Evolutionary conservation across 2,329 filamentous ascomycete genomes (phyloP).

Genomic region (Diaporthe eres): DNA sequence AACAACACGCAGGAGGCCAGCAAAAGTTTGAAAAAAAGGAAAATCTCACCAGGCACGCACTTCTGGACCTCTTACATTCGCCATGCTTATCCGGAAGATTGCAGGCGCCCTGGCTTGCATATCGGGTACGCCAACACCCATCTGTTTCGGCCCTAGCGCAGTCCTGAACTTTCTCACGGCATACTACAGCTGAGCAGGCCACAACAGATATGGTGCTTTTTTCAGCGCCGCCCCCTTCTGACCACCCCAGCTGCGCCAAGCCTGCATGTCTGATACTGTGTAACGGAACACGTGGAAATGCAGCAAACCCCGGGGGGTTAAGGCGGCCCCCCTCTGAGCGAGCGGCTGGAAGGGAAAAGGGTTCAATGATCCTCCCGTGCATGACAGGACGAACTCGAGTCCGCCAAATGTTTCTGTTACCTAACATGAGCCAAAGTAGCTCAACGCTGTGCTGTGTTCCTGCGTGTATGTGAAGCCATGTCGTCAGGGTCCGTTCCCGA

Average conservation of each 20-base stretch:
- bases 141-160: constrained; percentile 12
- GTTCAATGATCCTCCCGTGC: not conserved
- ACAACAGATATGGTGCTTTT: not conserved
- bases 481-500: not conserved
- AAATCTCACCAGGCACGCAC: not conserved
- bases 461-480: not conserved
- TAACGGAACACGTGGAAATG: constrained; percentile 28
- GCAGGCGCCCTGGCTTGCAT: not conserved
- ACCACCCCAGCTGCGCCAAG: constrained; percentile 23
- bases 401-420: constrained; percentile 4
- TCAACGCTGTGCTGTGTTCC: not conserved
- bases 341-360: not conserved
- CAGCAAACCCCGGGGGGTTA: constrained; percentile 15
- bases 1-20: not conserved
- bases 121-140: not conserved
- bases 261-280: constrained; percentile 30
- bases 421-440: constrained; percentile 7
- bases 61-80: not conserved
- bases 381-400: not conserved
- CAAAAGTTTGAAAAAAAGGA: not conserved
- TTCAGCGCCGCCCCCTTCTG: constrained; percentile 2
- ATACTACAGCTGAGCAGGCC: not conserved
- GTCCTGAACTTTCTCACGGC: not conserved
- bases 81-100: constrained; percentile 29
- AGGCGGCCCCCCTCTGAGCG: too few species aligned